phyloP scores from a whole-genome alignment of 345 rosid species.

The Geranium brycei region DNA sequence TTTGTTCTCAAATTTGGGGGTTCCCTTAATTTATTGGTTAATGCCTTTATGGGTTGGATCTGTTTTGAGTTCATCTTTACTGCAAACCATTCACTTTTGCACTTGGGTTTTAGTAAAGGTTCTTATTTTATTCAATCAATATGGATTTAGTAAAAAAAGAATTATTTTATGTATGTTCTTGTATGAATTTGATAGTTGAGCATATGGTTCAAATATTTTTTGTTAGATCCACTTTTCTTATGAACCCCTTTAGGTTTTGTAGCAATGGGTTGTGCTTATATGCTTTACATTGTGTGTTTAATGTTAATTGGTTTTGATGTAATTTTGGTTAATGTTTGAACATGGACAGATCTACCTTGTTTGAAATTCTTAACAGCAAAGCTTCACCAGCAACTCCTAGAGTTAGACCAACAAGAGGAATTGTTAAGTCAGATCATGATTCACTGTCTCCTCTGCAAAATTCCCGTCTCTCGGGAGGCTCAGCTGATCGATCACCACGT shows the following conservation, averaged over 20 bases:
- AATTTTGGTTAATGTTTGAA: conserved; percentile 7
- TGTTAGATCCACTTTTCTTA: conserved; percentile 13
- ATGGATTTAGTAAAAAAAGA: no score
- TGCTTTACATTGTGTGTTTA: conserved; percentile 8
- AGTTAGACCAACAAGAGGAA: conserved; percentile 40
- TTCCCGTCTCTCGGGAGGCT: conserved; percentile 29
- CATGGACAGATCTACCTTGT: conserved; percentile 48
- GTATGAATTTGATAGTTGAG: no score
- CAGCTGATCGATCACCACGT: conserved; percentile 67
- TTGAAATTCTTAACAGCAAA: conserved; percentile 57
- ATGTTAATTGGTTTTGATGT: conserved; percentile 4
- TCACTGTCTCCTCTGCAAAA: conserved; percentile 44
- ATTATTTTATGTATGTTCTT: no score
- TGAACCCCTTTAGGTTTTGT: background rate
- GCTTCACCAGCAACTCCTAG: conserved; percentile 59
- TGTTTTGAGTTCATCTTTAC: background rate
- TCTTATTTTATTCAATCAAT: background rate
- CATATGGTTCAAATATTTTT: no score
- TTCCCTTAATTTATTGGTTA: background rate
- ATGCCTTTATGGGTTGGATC: background rate
- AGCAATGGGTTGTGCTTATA: background rate
- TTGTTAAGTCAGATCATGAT: conserved; percentile 44
- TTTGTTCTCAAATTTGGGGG: background rate
- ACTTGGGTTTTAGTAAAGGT: background rate
- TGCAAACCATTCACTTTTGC: background rate